phyloP scores from a whole-genome alignment of 257 asterid genomes.

The Gentiana straminea region DNA sequence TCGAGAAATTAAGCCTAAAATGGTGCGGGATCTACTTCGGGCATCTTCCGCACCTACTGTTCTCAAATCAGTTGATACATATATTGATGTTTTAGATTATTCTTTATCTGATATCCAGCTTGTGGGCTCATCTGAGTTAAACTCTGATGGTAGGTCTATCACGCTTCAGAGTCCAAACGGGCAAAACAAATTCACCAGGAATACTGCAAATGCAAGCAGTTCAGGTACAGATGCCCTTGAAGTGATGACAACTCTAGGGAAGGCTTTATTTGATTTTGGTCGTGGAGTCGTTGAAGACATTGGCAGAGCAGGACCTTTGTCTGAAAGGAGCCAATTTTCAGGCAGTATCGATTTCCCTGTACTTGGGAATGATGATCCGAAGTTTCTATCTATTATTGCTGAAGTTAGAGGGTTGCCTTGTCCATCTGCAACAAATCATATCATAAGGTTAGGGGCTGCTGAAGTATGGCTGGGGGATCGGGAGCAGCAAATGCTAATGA shows the following conservation, averaged over 20 bases:
- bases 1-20: conserved; percentile 84
- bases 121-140: conserved; percentile 27
- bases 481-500: conserved; percentile 61
- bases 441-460: conserved; percentile 49
- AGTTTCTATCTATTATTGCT: conserved; percentile 36
- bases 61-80: conserved; percentile 63
- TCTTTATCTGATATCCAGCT: conserved; percentile 80
- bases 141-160: conserved; percentile 22
- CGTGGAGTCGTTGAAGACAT: conserved; percentile 95
- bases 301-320: conserved; percentile 61
- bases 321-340: conserved; percentile 34
- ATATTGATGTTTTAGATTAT: conserved; percentile 84
- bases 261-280: conserved; percentile 86
- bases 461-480: conserved; percentile 82
- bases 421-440: conserved; percentile 64
- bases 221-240: conserved; percentile 95
- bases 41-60: conserved; percentile 51
- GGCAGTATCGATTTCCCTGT: conserved; percentile 32
- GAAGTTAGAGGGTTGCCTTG: conserved; percentile 87
- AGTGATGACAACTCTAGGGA: conserved; percentile 81
- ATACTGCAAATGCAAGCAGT: conserved; percentile 35
- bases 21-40: conserved; percentile 90
- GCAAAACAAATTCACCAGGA: conserved; percentile 25
- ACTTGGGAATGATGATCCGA: conserved; percentile 40
- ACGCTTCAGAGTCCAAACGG: conserved; percentile 32